Percentiles rank a stretch among this genome's conserved stretches.
Evolutionary conservation across 2,329 filamentous ascomycete genomes (phyloP).

Genomic region (Phaeosphaeriaceae sp.): DNA sequence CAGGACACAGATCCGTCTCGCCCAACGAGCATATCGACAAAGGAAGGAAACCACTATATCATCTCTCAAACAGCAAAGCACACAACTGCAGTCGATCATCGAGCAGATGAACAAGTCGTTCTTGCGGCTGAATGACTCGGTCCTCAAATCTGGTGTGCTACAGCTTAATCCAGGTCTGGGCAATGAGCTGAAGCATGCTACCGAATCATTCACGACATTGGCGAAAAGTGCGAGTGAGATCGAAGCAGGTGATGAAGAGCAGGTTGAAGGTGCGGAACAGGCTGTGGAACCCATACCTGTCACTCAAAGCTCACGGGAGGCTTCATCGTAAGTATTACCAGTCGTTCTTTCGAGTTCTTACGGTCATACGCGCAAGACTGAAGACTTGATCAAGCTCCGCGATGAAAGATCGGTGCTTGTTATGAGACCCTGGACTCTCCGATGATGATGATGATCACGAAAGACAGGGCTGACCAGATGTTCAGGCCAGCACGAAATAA

Average conservation of each 20-base stretch:
- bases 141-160: constrained; percentile 65
- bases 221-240: constrained; percentile 55
- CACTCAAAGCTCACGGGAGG: not conserved
- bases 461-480: constrained; percentile 5
- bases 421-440: too few relatives aligned
- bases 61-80: constrained; percentile 73
- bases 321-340: constrained; percentile 3
- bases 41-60: constrained; percentile 85
- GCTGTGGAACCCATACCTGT: not conserved
- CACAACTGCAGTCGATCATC: constrained; percentile 72
- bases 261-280: constrained; percentile 38
- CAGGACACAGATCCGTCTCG: constrained; percentile 85
- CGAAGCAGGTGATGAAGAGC: constrained; percentile 37
- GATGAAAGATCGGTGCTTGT: not conserved
- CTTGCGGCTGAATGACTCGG: constrained; percentile 70
- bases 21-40: constrained; percentile 83
- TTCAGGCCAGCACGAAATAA: constrained; percentile 5
- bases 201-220: constrained; percentile 66
- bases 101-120: constrained; percentile 79
- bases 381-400: not conserved
- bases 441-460: too few relatives aligned
- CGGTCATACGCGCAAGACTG: not conserved
- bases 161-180: constrained; percentile 65
- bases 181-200: constrained; percentile 64
- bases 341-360: not conserved